Base-by-base conservation (phyloP, 495 filamentous ascomycete species). In the Xanthoparmelia taractica region DNA sequence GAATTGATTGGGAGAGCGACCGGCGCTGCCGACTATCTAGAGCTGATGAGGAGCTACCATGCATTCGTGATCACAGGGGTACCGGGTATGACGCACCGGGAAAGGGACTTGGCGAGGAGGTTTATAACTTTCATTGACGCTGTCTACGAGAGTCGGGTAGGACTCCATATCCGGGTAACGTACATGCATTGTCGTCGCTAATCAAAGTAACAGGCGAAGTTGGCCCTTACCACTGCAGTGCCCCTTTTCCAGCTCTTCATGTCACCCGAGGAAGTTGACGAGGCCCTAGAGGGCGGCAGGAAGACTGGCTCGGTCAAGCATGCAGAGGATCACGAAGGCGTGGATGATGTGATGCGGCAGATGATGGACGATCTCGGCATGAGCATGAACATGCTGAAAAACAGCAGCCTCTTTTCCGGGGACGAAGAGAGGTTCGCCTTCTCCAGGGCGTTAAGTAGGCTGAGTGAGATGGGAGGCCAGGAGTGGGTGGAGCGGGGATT, bases 91-190 rank as follows among this genome's bases (percentile, higher is more conserved):
- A 93, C 84, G 20, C 82, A 88, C 63, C 82, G 81, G 36, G 82
- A 89, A 70, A 84, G 94, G n/a, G 94, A 98, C 78, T 80, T 95
- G 17, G 94, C 95, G 2, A 77, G 94, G 52, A 78, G 94, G 25
- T 97, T 98, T 73, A 97, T 98, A 67, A 98, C 94, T 0, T 96
- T 98, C 68, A 88, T 98, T 58, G 94, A 98, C 73, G 92, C 94
- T 13, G 87, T 94, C 37, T 98, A 98, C 75, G 94, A 91, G 67
- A 84, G 80, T 65, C 75, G 80, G 68, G 84, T 85, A 75, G 40
- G 77, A 17, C 20, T 33, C 73, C 18, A 34, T 7, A 38, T 62
- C 57, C 13, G 55, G 55, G 18, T 18, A 40, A 34, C 60, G 8
- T 25, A 23, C 18, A 36, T 20, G 8, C 18, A 41, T 25, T 23